Base-by-base conservation (phyloP, 768 basidiomycete genomes). In the Rossbeevera mucosa region DNA sequence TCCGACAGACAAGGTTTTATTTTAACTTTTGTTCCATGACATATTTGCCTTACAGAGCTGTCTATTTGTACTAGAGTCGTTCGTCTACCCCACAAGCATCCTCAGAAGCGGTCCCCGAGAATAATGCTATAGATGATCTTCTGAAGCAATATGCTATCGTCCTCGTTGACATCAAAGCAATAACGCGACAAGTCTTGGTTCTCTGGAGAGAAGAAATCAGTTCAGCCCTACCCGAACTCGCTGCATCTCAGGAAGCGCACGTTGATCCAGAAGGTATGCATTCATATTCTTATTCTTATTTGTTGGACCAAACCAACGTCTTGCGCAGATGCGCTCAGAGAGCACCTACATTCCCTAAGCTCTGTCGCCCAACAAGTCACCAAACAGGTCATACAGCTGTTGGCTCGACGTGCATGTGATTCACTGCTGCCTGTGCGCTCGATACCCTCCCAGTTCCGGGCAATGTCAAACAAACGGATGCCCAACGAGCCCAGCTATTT, bases 391-490 rank as follows among this genome's bases (percentile, higher is more conserved):
- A 67, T 88, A 22, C 63, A 73, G 11, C 84, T 95, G 48, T 73
- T 98, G 24, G 81, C 81, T 16, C 80, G 81, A 54, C 82, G 91
- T n/a, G 92, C 88, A 58, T 86, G 83, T 55, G 94, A 96, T 57
- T 82, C 85, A 7, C 79, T 98, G 41, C 80, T 86, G 26, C 83
- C 88, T 13, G 89, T 97, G 52, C 80, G 90, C 44, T 87, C 89
- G 0, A 89, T 97, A 62, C 91, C 92, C 1, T 86, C 88, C 0
- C 94, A 97, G 61, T 90, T 94, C 60, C 80, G 94, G 48, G 90
- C 90, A 14, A 85, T 86, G 84, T 80, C 87, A 47, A 82, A 80
- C 67, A 85, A 85, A 64, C 80, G 81, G 4, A 71, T 75, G 55
- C 85, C 91, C 1, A 80, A 76, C 13, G 89, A 89, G 63, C 83